phyloP scores from a whole-genome alignment of 192 early-diverging fungal genomes.

The Gonapodya sp. region DNA sequence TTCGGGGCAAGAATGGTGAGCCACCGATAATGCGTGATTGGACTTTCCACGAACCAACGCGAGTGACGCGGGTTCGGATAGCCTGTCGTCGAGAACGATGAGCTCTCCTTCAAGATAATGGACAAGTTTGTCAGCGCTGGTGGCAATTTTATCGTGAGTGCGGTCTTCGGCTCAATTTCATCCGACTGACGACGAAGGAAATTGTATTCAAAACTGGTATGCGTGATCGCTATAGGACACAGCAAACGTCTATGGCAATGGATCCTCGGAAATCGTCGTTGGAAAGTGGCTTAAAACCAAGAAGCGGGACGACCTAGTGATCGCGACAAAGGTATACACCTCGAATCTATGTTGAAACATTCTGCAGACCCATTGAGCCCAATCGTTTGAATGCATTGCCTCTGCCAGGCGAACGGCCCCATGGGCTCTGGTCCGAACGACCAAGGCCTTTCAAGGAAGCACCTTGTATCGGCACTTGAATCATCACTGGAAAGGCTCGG shows the following conservation, averaged over 20 bases:
- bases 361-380: not conserved
- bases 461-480: constrained; percentile 22
- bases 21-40: not conserved
- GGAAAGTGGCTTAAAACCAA: constrained; percentile 4
- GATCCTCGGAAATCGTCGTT: not conserved
- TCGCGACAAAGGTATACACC: constrained; percentile 1
- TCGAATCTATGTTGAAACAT: not conserved
- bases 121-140: not conserved
- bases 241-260: not conserved
- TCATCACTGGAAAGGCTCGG: constrained; percentile 23
- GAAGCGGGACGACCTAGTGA: not conserved
- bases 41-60: not conserved
- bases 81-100: not conserved
- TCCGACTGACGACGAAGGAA: not conserved
- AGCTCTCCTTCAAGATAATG: not conserved
- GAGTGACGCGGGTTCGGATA: not conserved
- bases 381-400: not conserved
- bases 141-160: not conserved
- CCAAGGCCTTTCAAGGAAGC: constrained; percentile 20
- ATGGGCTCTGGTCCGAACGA: not conserved
- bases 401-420: not conserved
- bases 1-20: not conserved
- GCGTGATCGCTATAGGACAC: not conserved
- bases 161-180: not conserved
- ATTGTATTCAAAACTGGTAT: too few relatives aligned